Percentiles rank a stretch among this genome's conserved stretches.
Conservation (phyloP, 345 rosid genomes). For the Linum usitatissimum region DNA sequence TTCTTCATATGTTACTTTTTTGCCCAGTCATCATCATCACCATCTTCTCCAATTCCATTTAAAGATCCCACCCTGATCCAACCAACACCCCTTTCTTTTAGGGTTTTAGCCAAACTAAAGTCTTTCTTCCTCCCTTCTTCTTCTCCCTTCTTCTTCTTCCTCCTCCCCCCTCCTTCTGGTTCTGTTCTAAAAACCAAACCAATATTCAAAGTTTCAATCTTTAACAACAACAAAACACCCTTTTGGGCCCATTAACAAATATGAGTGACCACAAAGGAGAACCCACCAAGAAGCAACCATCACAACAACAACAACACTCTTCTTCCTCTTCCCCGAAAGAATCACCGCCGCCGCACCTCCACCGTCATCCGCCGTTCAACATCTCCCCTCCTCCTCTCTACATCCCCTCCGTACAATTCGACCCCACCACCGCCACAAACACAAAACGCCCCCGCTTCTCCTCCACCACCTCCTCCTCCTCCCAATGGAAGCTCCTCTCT, state of each 20-base stretch:
- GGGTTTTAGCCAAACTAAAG: constrained; percentile 14
- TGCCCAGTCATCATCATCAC: no score
- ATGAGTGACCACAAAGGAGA: constrained; percentile 55
- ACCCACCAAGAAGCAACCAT: constrained; percentile 35
- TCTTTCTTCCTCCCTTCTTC: constrained; percentile 8
- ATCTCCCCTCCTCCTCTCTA: constrained; percentile 30
- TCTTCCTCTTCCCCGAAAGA: constrained; percentile 43
- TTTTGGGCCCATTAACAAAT: constrained; percentile 23
- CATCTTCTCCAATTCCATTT: no score
- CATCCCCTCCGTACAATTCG: constrained; percentile 42
- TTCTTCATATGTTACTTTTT: no score
- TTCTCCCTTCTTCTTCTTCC: constrained; percentile 7
- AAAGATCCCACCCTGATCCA: no score
- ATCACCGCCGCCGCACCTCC: constrained; percentile 14
- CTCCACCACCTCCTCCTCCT: not conserved
- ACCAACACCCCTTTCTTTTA: not conserved
- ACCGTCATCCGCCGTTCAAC: constrained; percentile 31
- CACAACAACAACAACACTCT: constrained; percentile 12
- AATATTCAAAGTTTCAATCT: not conserved
- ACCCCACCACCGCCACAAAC: constrained; percentile 19
- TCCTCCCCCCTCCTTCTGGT: constrained; percentile 11
- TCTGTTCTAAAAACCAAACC: constrained; percentile 4
- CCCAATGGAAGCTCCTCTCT: constrained; percentile 8
- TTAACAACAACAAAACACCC: not conserved
- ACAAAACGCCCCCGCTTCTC: constrained; percentile 11